Evolutionary conservation across 2,329 filamentous ascomycete species (phyloP).

Genomic region (Arthroderma uncinatum): DNA sequence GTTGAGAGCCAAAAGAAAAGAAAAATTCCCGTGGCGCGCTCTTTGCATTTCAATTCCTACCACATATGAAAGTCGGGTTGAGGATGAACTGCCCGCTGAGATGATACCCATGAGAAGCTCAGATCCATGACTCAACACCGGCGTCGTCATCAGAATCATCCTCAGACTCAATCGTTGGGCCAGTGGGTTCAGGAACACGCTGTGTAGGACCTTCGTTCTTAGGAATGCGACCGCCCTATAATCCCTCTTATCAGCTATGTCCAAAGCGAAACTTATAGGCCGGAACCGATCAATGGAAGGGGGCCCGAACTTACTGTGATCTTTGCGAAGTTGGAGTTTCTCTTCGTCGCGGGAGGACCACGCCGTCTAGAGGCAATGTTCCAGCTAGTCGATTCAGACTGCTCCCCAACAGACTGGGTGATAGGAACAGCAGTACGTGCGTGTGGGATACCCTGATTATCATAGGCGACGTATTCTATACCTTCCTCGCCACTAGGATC

Average conservation of each 20-base stretch:
- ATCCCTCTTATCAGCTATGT: neutral
- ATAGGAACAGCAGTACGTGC: constrained; percentile 7
- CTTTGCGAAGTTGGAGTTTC: constrained; percentile 19
- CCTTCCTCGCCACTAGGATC: neutral
- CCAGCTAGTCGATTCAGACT: constrained; percentile 2
- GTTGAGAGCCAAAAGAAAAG: no score
- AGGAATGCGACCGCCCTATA: constrained; percentile 17
- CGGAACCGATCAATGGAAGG: neutral
- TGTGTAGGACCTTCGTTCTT: constrained; percentile 16
- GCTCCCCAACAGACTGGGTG: neutral
- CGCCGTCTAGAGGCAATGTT: neutral
- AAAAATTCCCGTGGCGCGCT: no score
- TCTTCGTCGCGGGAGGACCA: constrained; percentile 6
- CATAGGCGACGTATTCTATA: constrained; percentile 17
- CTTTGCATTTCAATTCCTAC: no score
- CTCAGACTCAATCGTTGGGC: constrained; percentile 16
- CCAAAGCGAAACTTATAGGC: neutral
- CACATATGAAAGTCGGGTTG: no score
- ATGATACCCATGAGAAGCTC: neutral
- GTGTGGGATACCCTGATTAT: constrained; percentile 16
- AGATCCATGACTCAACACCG: constrained; percentile 17
- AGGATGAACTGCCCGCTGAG: no score
- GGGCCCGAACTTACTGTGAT: constrained; percentile 14
- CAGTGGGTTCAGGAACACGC: constrained; percentile 16
- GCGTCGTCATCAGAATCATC: constrained; percentile 19